Evolutionary conservation across 345 rosid genomes (phyloP).

Genomic region (Arabidopsis thaliana): DNA sequence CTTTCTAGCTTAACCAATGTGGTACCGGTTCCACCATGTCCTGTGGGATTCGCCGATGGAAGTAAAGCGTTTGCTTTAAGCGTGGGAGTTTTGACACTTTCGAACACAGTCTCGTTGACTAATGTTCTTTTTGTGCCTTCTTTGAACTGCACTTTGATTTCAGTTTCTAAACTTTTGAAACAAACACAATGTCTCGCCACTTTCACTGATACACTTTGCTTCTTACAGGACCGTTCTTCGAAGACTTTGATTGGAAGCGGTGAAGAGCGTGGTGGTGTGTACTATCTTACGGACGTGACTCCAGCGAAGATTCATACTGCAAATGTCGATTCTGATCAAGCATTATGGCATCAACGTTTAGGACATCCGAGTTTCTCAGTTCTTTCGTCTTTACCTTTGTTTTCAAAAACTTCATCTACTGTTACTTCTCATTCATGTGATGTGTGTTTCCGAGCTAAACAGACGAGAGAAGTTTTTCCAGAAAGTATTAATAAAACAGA

Average conservation of each 20-base stretch:
- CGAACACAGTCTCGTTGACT: background rate
- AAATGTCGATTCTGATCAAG: rapidly evolving
- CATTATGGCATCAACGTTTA: background rate
- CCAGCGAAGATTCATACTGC: background rate
- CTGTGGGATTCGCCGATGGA: background rate
- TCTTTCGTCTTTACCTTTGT: background rate
- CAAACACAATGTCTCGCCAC: background rate
- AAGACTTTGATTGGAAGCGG: background rate
- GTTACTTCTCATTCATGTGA: background rate
- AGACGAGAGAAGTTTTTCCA: background rate
- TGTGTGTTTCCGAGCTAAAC: background rate
- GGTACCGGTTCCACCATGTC: background rate
- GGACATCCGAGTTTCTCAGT: background rate
- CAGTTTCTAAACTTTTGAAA: background rate
- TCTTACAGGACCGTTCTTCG: background rate
- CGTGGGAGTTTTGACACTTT: background rate
- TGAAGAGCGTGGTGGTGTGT: background rate
- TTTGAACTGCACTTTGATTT: background rate
- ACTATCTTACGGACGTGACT: background rate
- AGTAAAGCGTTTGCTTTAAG: background rate
- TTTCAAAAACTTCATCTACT: background rate
- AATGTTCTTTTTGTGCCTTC: background rate
- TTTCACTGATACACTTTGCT: background rate
- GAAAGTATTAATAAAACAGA: background rate
- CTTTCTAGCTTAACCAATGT: background rate